Evolutionary conservation across 1,284 basidiomycete species (phyloP).

Genomic region (Ustilago sp.): DNA sequence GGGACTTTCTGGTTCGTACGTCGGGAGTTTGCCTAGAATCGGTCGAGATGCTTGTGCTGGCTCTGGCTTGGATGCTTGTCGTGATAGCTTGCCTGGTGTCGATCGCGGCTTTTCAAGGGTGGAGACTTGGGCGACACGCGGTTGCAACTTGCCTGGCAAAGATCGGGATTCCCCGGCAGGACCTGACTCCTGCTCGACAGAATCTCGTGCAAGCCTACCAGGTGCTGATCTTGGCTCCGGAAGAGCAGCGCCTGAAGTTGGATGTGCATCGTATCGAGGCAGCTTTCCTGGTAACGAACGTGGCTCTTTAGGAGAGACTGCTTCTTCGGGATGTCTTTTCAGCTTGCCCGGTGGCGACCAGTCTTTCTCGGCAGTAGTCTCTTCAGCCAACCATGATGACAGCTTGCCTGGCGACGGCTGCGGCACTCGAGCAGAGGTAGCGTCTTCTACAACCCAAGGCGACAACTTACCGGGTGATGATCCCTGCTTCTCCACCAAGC

Average conservation of each 20-base stretch:
- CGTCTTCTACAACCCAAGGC: neutral
- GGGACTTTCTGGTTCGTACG: neutral
- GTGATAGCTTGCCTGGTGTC: neutral
- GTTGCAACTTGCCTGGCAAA: constrained; percentile 3
- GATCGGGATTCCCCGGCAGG: neutral
- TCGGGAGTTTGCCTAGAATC: neutral
- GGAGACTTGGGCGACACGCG: neutral
- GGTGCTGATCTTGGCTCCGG: neutral
- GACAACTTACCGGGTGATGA: neutral
- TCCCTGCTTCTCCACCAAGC: too few relatives aligned
- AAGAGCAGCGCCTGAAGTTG: neutral
- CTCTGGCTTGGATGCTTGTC: neutral
- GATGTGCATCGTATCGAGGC: too few relatives aligned
- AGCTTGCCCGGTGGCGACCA: neutral
- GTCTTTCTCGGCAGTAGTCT: too few relatives aligned
- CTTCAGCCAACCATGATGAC: neutral
- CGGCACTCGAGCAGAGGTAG: neutral
- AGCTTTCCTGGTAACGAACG: neutral
- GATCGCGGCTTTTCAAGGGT: neutral
- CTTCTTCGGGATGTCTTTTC: neutral
- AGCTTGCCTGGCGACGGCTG: neutral
- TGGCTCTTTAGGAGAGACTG: neutral
- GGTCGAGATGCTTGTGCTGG: neutral
- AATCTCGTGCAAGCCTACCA: neutral
- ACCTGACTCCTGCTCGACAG: neutral